Base-by-base conservation (phyloP, 495 filamentous ascomycete species). In the Aspergillus taichungensis region DNA sequence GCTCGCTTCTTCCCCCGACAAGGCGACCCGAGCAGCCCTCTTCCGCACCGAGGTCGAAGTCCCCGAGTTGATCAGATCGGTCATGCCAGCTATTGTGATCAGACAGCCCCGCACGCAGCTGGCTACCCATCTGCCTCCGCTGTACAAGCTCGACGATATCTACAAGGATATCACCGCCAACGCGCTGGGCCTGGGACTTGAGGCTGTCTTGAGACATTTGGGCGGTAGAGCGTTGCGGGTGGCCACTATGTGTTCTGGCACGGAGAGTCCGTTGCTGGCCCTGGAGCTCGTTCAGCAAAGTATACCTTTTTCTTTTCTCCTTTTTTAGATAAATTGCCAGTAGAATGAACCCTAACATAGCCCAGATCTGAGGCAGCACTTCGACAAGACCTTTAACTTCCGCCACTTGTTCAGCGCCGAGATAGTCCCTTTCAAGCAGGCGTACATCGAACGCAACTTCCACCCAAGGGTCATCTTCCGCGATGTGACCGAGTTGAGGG, bases 161-260 rank as follows among this genome's bases (percentile, higher is more conserved):
- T 80, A 73, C 51, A 44, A 53, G 12, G 64, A 73, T 27, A 55
- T 78, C n/a, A 65, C 67, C 4, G 13, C 42, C 5, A 62, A 60
- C 6, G 73, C 75, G 10, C 27, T 73, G 27, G 32, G 51, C 5
- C 41, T 66, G 12, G 62, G 63, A 3, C 53, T 78, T 6, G 51
- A 41, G 0, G 35, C 60, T 3, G 60, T 71, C 27, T 41, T 79
- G 10, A 42, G 55, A 3, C 51, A 56, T 18, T 47, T 79, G 1
- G 59, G 64, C 8, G 51, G 56, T 11, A 57, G 69, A 34, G 63
- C 65, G 29, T 53, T 91, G 7, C 73, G 73, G 2, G 73, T 91
- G 14, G 86, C 74, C 1, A 94, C 88, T 0, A 77, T 89, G 56
- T 94, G 87, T 54, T 90, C 85, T 8, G 88, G 88, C 4, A 92